A percentile compares a stretch with the other conserved stretches of the same genome.
These are phyloP conservation scores for Monotropa hypopitys DNA, from an alignment of 179 eudicot genomes.

Conservation along the genomic window DNA sequence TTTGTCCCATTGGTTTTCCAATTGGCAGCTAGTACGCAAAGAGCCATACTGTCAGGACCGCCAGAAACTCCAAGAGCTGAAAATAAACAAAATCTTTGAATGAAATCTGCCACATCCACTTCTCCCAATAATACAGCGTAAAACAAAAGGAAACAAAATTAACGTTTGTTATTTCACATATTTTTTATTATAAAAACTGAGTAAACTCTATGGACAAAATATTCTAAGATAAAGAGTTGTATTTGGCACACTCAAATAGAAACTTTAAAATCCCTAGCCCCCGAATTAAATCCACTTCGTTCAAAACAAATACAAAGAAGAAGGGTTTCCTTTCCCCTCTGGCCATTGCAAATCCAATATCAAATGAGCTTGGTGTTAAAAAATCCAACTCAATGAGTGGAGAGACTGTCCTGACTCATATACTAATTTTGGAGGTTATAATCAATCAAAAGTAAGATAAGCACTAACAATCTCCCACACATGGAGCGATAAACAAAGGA, in stretches of 20 bases:
- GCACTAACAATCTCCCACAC: no score
- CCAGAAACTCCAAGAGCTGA: conserved; percentile 92
- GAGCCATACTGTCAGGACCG: conserved; percentile 92
- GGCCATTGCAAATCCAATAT: background rate
- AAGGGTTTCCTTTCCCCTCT: background rate
- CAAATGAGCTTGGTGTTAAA: background rate
- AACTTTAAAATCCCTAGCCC: background rate
- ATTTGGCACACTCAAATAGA: background rate
- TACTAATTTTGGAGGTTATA: no score
- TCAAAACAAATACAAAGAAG: background rate
- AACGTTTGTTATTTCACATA: background rate
- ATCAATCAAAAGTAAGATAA: no score
- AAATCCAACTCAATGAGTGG: no score
- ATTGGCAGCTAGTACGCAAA: conserved; percentile 55
- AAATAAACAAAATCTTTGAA: conserved; percentile 3
- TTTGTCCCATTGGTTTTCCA: conserved; percentile 43
- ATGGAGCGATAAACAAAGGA: no score
- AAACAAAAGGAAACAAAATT: background rate
- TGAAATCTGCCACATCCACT: background rate
- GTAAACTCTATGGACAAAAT: background rate
- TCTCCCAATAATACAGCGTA: background rate
- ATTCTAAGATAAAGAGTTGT: background rate
- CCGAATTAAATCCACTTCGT: background rate
- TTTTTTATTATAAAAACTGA: background rate
- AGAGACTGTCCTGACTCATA: no score